Evolutionary conservation across 2,329 filamentous ascomycete genomes (phyloP).

Genomic region (Ambrosiella beaveri): DNA sequence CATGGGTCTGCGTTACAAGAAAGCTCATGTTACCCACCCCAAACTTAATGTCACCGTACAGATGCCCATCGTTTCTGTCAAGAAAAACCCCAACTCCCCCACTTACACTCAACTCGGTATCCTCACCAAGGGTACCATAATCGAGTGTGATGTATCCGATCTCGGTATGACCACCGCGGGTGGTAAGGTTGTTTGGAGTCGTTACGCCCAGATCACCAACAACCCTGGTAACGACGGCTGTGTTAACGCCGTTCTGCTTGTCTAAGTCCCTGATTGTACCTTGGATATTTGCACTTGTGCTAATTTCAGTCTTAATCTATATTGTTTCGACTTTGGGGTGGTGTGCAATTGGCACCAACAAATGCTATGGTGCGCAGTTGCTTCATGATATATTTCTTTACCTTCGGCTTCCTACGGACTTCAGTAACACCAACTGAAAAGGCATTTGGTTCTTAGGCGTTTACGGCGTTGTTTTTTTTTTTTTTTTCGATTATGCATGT

Average conservation of each 20-base stretch:
- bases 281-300: too few relatives aligned
- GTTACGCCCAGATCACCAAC: conserved; percentile 56
- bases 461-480: conserved; percentile 6
- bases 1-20: conserved; percentile 35
- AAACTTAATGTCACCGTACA: conserved; percentile 78
- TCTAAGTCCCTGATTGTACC: conserved; percentile 14
- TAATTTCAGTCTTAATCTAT: not conserved
- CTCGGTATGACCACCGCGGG: conserved; percentile 77
- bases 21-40: conserved; percentile 46
- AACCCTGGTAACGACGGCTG: conserved; percentile 31
- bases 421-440: conserved; percentile 1
- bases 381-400: conserved; percentile 3
- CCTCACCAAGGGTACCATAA: conserved; percentile 59
- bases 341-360: not conserved
- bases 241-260: conserved; percentile 25
- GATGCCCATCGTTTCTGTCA: conserved; percentile 54
- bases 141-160: conserved; percentile 89
- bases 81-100: conserved; percentile 61
- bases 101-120: conserved; percentile 88
- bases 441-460: conserved; percentile 9
- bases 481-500: not conserved
- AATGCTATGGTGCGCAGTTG: not conserved
- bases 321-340: not conserved
- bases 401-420: conserved; percentile 4
- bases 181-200: conserved; percentile 87